phyloP scores from a whole-genome alignment of 148 eudicot species.

The Polygonum aviculare region DNA sequence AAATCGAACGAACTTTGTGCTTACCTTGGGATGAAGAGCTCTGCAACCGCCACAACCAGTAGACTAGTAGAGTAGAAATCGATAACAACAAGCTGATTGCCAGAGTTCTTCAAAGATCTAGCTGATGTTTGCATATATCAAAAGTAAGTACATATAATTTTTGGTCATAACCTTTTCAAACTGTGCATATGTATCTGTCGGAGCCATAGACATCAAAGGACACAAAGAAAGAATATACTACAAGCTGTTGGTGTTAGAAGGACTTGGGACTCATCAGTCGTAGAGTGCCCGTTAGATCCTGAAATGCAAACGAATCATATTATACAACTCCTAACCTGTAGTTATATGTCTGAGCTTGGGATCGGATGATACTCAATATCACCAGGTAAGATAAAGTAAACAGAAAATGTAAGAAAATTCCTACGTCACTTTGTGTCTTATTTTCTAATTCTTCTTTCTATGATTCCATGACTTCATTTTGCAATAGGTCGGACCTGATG shows the following conservation, averaged over 20 bases:
- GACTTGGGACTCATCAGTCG: slow-evolving; percentile 64
- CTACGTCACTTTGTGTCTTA: neutral
- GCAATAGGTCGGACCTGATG: too few relatives aligned
- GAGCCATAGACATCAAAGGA: slow-evolving; percentile 75
- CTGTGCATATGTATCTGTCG: slow-evolving; percentile 65
- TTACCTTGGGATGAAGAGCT: slow-evolving; percentile 90
- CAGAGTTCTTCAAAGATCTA: slow-evolving; percentile 33
- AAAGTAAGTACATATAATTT: too few relatives aligned
- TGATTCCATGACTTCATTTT: too few relatives aligned
- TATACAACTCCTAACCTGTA: neutral
- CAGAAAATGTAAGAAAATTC: neutral
- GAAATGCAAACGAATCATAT: slow-evolving; percentile 14
- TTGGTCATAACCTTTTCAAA: slow-evolving; percentile 59
- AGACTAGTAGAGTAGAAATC: slow-evolving; percentile 87
- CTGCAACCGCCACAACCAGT: slow-evolving; percentile 98
- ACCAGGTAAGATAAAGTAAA: neutral
- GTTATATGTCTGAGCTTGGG: neutral
- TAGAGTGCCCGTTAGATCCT: slow-evolving; percentile 63
- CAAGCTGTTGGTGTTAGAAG: slow-evolving; percentile 67
- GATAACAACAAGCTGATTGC: slow-evolving; percentile 67
- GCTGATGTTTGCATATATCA: too few relatives aligned
- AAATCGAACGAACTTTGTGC: too few relatives aligned
- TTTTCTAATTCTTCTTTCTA: too few relatives aligned
- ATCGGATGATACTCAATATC: neutral
- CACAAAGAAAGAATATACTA: slow-evolving; percentile 40